phyloP scores from a whole-genome alignment of 768 basidiomycete species.

The Mycena alexandri region DNA sequence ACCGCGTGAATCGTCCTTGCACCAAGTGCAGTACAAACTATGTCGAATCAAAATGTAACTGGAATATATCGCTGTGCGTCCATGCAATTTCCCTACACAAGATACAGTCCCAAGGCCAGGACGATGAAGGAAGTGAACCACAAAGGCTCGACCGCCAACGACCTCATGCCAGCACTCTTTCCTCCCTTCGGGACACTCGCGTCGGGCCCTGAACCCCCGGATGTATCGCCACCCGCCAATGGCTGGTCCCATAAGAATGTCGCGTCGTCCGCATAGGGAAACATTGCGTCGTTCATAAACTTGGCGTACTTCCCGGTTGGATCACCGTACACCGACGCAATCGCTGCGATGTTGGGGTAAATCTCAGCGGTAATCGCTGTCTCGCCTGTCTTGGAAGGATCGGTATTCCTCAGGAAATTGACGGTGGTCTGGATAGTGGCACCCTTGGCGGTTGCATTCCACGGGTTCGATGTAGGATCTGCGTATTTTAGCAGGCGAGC shows the following conservation, averaged over 20 bases:
- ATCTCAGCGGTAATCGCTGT: constrained; percentile 59
- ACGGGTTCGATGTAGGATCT: constrained; percentile 56
- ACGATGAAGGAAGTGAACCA: too few species aligned
- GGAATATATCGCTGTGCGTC: too few species aligned
- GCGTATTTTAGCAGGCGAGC: constrained; percentile 65
- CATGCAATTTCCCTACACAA: too few species aligned
- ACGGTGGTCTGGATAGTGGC: constrained; percentile 72
- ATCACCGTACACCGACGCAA: constrained; percentile 72
- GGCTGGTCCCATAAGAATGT: constrained; percentile 71
- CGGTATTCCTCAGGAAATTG: constrained; percentile 67
- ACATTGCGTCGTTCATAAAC: constrained; percentile 56
- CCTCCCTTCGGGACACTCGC: too few species aligned
- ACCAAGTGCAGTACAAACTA: too few species aligned
- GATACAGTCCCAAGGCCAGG: too few species aligned
- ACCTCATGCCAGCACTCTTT: too few species aligned
- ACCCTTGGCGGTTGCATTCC: constrained; percentile 62
- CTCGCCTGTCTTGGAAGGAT: constrained; percentile 50
- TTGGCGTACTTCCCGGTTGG: constrained; percentile 63
- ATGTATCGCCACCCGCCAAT: constrained; percentile 39
- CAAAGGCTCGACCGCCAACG: too few species aligned
- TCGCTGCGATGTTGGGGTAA: constrained; percentile 68
- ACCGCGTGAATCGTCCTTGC: too few species aligned
- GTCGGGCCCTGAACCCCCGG: too few species aligned
- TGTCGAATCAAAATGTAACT: too few species aligned
- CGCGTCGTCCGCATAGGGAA: constrained; percentile 57